Evolutionary conservation across 78 protist genomes (phyloP).

Genomic region (Dictyostelium brefeldianum): DNA sequence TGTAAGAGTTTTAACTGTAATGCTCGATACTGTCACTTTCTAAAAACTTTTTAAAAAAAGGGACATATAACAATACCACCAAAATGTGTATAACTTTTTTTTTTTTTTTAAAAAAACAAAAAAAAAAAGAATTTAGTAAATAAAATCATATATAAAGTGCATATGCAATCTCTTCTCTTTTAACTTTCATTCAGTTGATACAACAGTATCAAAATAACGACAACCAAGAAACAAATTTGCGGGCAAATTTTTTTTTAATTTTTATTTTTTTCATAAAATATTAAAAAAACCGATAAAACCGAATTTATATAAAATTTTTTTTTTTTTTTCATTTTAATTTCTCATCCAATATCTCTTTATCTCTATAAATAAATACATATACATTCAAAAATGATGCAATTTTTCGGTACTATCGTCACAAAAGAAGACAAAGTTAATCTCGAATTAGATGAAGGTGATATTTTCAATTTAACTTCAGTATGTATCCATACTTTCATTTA

Average conservation of each 20-base stretch:
- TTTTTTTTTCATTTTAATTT: not conserved
- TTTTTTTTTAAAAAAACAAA: no score
- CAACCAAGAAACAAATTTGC: no score
- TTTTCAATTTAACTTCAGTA: slow-evolving; percentile 25
- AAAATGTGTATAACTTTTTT: no score
- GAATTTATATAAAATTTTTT: not conserved
- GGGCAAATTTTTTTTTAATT: not conserved
- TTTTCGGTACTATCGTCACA: slow-evolving; percentile 1
- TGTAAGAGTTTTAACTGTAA: slow-evolving; percentile 95
- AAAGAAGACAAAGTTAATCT: slow-evolving; percentile 2
- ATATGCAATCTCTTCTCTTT: no score
- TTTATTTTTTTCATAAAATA: not conserved
- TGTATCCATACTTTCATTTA: no score
- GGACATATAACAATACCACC: no score
- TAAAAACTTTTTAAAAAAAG: slow-evolving; percentile 39
- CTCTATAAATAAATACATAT: not conserved
- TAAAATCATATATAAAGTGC: no score
- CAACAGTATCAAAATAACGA: no score
- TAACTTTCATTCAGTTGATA: no score
- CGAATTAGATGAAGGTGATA: slow-evolving; percentile 28
- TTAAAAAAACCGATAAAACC: not conserved
- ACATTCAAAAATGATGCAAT: slow-evolving; percentile 19
- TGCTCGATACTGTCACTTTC: slow-evolving; percentile 97
- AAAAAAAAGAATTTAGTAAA: no score
- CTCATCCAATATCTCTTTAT: not conserved